Conservation (phyloP, 2,329 filamentous ascomycete genomes). For the Claviceps sp. region DNA sequence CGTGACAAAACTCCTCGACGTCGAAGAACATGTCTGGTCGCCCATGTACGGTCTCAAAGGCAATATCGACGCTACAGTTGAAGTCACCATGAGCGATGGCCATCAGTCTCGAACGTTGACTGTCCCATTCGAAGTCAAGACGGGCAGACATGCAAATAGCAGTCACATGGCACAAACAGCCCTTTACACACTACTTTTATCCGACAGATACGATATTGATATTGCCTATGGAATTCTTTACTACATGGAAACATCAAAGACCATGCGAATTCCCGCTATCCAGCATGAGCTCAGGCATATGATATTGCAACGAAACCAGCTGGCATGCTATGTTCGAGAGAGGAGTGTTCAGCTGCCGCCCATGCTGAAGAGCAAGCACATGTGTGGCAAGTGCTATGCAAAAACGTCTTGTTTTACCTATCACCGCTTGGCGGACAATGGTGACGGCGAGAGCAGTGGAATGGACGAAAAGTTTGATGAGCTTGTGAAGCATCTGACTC, state of each 20-base stretch:
- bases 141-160: slow-evolving; percentile 69
- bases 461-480: slow-evolving; percentile 74
- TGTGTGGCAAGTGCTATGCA: slow-evolving; percentile 81
- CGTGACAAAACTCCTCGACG: slow-evolving; percentile 85
- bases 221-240: slow-evolving; percentile 85
- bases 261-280: slow-evolving; percentile 71
- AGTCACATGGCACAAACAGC: slow-evolving; percentile 88
- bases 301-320: slow-evolving; percentile 87
- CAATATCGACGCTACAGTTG: slow-evolving; percentile 93
- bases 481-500: slow-evolving; percentile 62
- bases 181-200: slow-evolving; percentile 81
- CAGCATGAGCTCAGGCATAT: slow-evolving; percentile 85
- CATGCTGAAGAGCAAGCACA: slow-evolving; percentile 70
- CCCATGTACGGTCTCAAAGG: slow-evolving; percentile 95
- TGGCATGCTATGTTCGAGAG: slow-evolving; percentile 75
- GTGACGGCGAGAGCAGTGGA: slow-evolving; percentile 67
- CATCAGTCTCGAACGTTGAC: slow-evolving; percentile 56
- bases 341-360: slow-evolving; percentile 66
- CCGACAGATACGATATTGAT: slow-evolving; percentile 88
- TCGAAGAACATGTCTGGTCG: slow-evolving; percentile 97
- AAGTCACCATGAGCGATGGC: slow-evolving; percentile 67
- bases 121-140: slow-evolving; percentile 92
- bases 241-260: slow-evolving; percentile 85
- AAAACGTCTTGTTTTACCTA: slow-evolving; percentile 87
- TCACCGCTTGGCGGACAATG: slow-evolving; percentile 78